Conservation (phyloP, 2,329 filamentous ascomycete genomes). For the Paracoccidioides lutzii region DNA sequence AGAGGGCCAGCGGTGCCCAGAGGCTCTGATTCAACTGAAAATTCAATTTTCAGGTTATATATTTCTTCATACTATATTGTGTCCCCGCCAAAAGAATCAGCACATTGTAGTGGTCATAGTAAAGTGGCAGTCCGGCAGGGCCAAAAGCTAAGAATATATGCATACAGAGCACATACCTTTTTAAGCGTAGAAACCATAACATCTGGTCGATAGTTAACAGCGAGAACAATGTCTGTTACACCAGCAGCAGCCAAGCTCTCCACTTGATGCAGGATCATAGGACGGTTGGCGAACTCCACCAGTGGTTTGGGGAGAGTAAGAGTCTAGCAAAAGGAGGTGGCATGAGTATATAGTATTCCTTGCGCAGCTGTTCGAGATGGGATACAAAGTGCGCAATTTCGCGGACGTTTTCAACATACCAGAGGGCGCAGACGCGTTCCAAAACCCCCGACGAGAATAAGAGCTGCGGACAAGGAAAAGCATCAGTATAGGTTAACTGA, state of each 20-base stretch:
- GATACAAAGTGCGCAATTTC: background rate
- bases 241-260: slow-evolving; percentile 85
- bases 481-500: slow-evolving; percentile 10
- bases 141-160: background rate
- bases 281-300: slow-evolving; percentile 97
- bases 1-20: slow-evolving; percentile 89
- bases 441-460: slow-evolving; percentile 98
- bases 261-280: slow-evolving; percentile 98
- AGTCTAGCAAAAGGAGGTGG: slow-evolving; percentile 46
- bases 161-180: slow-evolving; percentile 45
- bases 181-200: slow-evolving; percentile 90
- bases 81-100: background rate
- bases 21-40: slow-evolving; percentile 92
- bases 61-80: slow-evolving; percentile 62
- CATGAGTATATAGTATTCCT: background rate
- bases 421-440: slow-evolving; percentile 94
- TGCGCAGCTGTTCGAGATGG: background rate
- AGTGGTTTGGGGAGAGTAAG: slow-evolving; percentile 94
- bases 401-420: slow-evolving; percentile 42
- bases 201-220: slow-evolving; percentile 97
- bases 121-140: background rate
- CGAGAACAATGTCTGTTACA: slow-evolving; percentile 93
- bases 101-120: background rate
- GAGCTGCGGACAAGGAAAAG: slow-evolving; percentile 45
- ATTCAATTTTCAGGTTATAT: slow-evolving; percentile 91